Evolutionary conservation across 495 filamentous ascomycete species (phyloP).

Genomic region (Acidomyces sp.): DNA sequence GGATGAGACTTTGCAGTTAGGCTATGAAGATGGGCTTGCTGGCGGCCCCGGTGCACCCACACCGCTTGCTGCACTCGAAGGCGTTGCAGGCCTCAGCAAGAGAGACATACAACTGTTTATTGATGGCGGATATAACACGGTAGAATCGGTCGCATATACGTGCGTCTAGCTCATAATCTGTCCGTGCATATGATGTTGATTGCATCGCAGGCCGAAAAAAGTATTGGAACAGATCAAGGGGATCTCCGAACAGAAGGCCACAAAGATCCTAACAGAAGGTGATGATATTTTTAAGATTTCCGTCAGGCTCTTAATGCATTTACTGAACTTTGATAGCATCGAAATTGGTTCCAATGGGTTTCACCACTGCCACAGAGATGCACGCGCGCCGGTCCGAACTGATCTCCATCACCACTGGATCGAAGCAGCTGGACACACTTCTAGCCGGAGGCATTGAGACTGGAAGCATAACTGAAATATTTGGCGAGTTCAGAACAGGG

Average conservation of each 20-base stretch:
- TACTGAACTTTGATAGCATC: constrained; percentile 44
- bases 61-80: constrained; percentile 79
- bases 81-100: constrained; percentile 72
- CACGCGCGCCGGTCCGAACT: constrained; percentile 88
- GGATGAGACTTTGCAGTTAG: constrained; percentile 44
- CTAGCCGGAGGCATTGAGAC: constrained; percentile 92
- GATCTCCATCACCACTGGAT: constrained; percentile 94
- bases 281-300: constrained; percentile 15
- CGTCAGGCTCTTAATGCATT: background rate
- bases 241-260: constrained; percentile 91
- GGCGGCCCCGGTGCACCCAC: constrained; percentile 88
- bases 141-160: constrained; percentile 91
- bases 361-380: constrained; percentile 99
- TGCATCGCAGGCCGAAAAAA: constrained; percentile 51
- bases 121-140: constrained; percentile 87
- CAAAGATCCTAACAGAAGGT: constrained; percentile 88
- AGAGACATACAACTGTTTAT: constrained; percentile 86
- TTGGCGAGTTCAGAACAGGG: constrained; percentile 94
- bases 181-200: constrained; percentile 1
- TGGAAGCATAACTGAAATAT: constrained; percentile 95
- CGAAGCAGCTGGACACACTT: constrained; percentile 90
- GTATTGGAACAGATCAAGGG: constrained; percentile 88
- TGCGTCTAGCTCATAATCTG: constrained; percentile 23
- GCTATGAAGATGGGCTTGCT: constrained; percentile 46
- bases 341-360: constrained; percentile 95